phyloP scores from a whole-genome alignment of 2,329 filamentous ascomycete genomes.

The Colletotrichum brevisporum region DNA sequence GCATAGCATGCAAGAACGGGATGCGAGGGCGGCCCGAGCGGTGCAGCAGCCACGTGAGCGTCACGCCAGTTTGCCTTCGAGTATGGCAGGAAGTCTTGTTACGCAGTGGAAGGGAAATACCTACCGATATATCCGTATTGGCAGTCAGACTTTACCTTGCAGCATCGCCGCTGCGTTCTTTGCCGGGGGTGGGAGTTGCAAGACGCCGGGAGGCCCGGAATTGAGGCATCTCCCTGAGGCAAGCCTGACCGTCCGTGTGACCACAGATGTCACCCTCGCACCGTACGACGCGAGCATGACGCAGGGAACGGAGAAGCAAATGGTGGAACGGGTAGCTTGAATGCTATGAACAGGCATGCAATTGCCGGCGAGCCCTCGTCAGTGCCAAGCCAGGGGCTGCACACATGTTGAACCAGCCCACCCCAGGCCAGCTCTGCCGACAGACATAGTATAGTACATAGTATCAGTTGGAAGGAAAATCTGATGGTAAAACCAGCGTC shows the following conservation, averaged over 20 bases:
- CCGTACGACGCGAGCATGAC: slow-evolving; percentile 7
- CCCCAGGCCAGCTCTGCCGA: not conserved
- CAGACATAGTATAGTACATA: not conserved
- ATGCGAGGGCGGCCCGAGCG: slow-evolving; percentile 36
- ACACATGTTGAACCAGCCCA: slow-evolving; percentile 9
- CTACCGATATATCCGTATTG: not conserved
- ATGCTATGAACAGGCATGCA: slow-evolving; percentile 4
- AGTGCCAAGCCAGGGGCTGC: not conserved
- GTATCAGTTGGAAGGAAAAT: no score
- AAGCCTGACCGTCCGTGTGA: slow-evolving; percentile 2
- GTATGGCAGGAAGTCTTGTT: not conserved
- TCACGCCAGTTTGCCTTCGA: slow-evolving; percentile 16
- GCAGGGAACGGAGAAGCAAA: not conserved
- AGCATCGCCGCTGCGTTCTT: not conserved
- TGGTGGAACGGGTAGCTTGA: not conserved
- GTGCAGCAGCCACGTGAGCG: slow-evolving; percentile 1
- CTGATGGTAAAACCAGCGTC: not conserved
- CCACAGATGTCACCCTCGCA: not conserved
- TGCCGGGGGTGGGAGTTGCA: not conserved
- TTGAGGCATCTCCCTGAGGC: not conserved
- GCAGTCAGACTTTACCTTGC: not conserved
- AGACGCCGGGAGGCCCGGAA: not conserved
- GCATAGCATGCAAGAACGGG: slow-evolving; percentile 9
- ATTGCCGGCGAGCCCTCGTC: slow-evolving; percentile 11
- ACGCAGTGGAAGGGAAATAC: not conserved